A percentile compares a stretch with the other conserved stretches of the same genome.
phyloP scores from a whole-genome alignment of 345 rosid species.

The Linum tenue region DNA sequence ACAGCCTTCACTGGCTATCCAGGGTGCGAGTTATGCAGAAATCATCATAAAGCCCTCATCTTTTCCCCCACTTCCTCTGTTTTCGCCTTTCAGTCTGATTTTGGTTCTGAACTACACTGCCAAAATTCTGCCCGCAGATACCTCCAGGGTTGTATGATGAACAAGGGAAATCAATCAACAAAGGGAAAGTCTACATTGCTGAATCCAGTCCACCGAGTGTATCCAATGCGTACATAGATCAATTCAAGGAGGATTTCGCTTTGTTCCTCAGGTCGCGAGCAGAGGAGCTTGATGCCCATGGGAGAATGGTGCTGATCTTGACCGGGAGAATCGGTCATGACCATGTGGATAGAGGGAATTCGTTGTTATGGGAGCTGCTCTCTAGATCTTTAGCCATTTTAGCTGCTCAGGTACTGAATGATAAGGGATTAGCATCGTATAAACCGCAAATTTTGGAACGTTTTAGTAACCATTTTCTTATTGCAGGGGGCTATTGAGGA shows the following conservation, averaged over 20 bases:
- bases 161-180: constrained; percentile 61
- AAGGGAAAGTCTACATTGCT: constrained; percentile 54
- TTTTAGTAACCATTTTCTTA: background rate
- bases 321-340: constrained; percentile 54
- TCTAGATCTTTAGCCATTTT: constrained; percentile 42
- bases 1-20: constrained; percentile 90
- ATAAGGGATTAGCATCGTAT: no score
- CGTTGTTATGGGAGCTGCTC: constrained; percentile 71
- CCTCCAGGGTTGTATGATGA: constrained; percentile 57
- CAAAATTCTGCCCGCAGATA: constrained; percentile 30
- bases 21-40: constrained; percentile 31
- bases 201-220: constrained; percentile 50
- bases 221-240: constrained; percentile 50
- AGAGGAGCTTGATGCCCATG: constrained; percentile 41
- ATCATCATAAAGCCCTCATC: background rate
- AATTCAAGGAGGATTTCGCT: constrained; percentile 67
- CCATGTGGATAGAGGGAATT: constrained; percentile 81
- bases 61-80: background rate
- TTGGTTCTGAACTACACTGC: background rate
- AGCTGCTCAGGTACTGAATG: constrained; percentile 37
- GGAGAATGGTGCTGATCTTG: constrained; percentile 63
- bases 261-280: constrained; percentile 54
- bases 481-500: constrained; percentile 53
- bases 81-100: background rate
- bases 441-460: background rate